These are phyloP conservation scores for Lipomyces yamanashiensis DNA, from an alignment of 805 yeast species.

Conservation along the genomic window DNA sequence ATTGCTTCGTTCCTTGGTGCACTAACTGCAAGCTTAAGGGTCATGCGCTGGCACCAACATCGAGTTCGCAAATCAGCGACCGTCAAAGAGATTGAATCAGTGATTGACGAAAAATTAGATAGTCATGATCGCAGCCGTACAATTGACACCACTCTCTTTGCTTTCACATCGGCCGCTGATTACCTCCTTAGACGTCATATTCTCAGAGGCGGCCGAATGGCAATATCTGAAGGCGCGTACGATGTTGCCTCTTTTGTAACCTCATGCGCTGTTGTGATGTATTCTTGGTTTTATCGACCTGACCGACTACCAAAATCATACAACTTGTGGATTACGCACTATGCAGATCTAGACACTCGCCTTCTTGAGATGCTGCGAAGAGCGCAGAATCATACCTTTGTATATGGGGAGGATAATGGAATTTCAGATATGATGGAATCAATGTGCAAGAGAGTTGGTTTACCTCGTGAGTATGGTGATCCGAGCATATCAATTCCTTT, in stretches of 20 bases:
- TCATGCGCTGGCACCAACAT: conserved; percentile 25
- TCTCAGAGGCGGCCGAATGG: not conserved
- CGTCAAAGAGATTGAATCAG: conserved; percentile 5
- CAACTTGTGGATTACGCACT: conserved; percentile 54
- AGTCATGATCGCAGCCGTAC: conserved; percentile 20
- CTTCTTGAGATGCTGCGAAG: conserved; percentile 46
- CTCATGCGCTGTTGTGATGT: conserved; percentile 41
- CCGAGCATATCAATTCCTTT: conserved; percentile 39
- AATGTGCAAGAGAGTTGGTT: conserved; percentile 46
- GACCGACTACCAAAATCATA: conserved; percentile 52
- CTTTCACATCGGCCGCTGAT: conserved; percentile 24
- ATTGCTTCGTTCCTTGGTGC: conserved; percentile 18
- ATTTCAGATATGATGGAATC: conserved; percentile 44
- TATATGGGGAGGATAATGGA: conserved; percentile 47
- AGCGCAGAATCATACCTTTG: conserved; percentile 44
- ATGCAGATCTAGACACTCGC: conserved; percentile 54
- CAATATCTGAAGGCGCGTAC: conserved; percentile 1
- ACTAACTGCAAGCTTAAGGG: conserved; percentile 11
- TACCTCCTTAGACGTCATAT: conserved; percentile 16
- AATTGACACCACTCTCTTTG: conserved; percentile 23
- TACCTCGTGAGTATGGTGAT: conserved; percentile 47
- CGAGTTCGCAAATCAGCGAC: conserved; percentile 10
- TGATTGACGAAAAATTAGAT: conserved; percentile 2
- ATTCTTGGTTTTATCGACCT: conserved; percentile 47
- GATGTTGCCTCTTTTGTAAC: conserved; percentile 22